These are phyloP conservation scores for Striga asiatica DNA, from an alignment of 257 asterid genomes.

Conservation along the genomic window DNA sequence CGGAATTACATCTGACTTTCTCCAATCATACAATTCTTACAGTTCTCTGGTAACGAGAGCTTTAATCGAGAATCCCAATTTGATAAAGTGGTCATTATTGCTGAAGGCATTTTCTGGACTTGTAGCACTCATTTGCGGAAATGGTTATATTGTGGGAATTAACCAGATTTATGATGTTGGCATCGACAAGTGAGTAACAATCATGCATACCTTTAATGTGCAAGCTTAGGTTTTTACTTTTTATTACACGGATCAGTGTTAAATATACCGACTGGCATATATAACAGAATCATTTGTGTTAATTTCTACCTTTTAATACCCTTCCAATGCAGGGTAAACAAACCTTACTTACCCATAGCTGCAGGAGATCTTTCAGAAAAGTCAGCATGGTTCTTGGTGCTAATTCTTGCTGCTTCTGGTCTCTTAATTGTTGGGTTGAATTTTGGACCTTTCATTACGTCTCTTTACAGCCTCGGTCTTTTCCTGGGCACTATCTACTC, in stretches of 20 bases:
- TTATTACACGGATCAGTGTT: too few relatives aligned
- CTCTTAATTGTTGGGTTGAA: slow-evolving; percentile 66
- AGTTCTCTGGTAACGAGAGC: slow-evolving; percentile 89
- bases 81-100: slow-evolving; percentile 83
- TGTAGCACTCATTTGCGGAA: slow-evolving; percentile 87
- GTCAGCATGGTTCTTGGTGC: slow-evolving; percentile 86
- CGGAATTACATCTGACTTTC: neutral
- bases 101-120: slow-evolving; percentile 81
- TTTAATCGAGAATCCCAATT: slow-evolving; percentile 78
- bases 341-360: slow-evolving; percentile 97
- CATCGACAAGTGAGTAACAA: slow-evolving; percentile 83
- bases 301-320: neutral
- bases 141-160: slow-evolving; percentile 93
- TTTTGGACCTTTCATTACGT: slow-evolving; percentile 80
- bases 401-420: slow-evolving; percentile 61
- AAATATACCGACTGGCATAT: too few relatives aligned
- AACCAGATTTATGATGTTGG: slow-evolving; percentile 97
- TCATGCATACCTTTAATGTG: neutral
- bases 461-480: slow-evolving; percentile 88
- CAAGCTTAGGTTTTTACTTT: neutral
- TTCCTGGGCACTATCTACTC: slow-evolving; percentile 91
- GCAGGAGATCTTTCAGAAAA: slow-evolving; percentile 90
- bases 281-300: too few relatives aligned
- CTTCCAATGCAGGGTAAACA: slow-evolving; percentile 69
- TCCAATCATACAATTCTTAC: slow-evolving; percentile 18